Percentiles rank a stretch among this genome's conserved stretches.
phyloP scores from a whole-genome alignment of 2,329 filamentous ascomycete species.

The Ophiocordyceps camponoti-rufipedis region DNA sequence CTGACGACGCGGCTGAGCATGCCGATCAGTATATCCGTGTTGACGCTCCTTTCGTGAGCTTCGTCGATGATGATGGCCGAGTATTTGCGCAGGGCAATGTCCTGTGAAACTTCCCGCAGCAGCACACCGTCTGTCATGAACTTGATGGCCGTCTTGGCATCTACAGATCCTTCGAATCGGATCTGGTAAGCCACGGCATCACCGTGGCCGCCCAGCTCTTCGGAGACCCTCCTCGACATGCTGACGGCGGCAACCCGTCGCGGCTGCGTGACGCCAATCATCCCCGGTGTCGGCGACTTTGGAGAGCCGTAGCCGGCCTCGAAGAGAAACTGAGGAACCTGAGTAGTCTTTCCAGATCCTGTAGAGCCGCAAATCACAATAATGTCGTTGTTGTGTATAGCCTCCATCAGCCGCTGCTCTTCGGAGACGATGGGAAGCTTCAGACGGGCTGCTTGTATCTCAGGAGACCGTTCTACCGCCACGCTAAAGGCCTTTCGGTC shows the following conservation, averaged over 20 bases:
- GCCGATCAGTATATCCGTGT: conserved; percentile 94
- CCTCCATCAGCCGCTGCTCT: conserved; percentile 96
- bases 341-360: conserved; percentile 93
- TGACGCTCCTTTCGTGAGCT: conserved; percentile 90
- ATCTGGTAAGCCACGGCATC: conserved; percentile 80
- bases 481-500: conserved; percentile 63
- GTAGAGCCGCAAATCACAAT: conserved; percentile 90
- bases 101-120: conserved; percentile 75
- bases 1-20: conserved; percentile 90
- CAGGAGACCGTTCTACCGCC: conserved; percentile 45
- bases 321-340: conserved; percentile 89
- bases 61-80: conserved; percentile 92
- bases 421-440: conserved; percentile 81
- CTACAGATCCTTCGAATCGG: conserved; percentile 75
- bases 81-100: conserved; percentile 77
- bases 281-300: conserved; percentile 62
- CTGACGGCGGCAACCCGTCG: conserved; percentile 88
- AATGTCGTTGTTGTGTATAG: conserved; percentile 77
- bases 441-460: conserved; percentile 62
- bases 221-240: conserved; percentile 81
- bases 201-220: conserved; percentile 67
- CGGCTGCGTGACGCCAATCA: conserved; percentile 92
- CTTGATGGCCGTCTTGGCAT: conserved; percentile 72
- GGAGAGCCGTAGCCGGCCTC: conserved; percentile 80
- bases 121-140: conserved; percentile 99